Percentiles rank a stretch among this genome's conserved stretches.
phyloP scores from a whole-genome alignment of 1,284 basidiomycete genomes.

The Mycosarcoma maydis region DNA sequence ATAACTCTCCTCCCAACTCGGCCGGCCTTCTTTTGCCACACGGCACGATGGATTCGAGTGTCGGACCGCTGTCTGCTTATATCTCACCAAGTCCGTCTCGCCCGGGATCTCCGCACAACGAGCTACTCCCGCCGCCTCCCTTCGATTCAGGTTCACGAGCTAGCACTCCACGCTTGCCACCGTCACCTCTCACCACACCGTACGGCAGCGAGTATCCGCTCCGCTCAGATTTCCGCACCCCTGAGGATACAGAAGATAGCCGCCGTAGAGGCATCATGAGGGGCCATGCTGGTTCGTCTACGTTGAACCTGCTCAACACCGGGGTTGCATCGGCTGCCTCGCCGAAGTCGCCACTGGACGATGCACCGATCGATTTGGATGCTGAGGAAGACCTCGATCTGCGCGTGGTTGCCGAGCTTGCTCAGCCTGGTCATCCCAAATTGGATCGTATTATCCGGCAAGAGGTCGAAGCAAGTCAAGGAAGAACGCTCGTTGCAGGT shows the following conservation, averaged over 20 bases:
- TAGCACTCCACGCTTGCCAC: slow-evolving; percentile 22
- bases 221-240: slow-evolving; percentile 2
- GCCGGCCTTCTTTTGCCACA: slow-evolving; percentile 12
- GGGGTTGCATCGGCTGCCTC: slow-evolving; percentile 1
- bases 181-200: slow-evolving; percentile 20
- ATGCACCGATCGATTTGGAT: slow-evolving; percentile 71
- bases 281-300: slow-evolving; percentile 11
- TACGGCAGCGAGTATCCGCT: slow-evolving; percentile 19
- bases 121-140: slow-evolving; percentile 13
- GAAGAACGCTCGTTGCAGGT: slow-evolving; percentile 77
- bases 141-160: slow-evolving; percentile 23
- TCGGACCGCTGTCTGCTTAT: slow-evolving; percentile 24
- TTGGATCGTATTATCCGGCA: slow-evolving; percentile 75
- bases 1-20: slow-evolving; percentile 13
- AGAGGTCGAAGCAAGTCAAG: slow-evolving; percentile 74
- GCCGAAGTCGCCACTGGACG: slow-evolving; percentile 33
- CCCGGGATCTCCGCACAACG: slow-evolving; percentile 26
- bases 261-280: not conserved
- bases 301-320: slow-evolving; percentile 37
- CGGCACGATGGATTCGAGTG: slow-evolving; percentile 4
- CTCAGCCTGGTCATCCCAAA: slow-evolving; percentile 79
- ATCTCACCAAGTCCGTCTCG: slow-evolving; percentile 28
- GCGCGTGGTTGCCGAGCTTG: slow-evolving; percentile 75
- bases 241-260: slow-evolving; percentile 3
- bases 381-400: slow-evolving; percentile 77